Evolutionary conservation across 2,329 filamentous ascomycete species (phyloP).

Genomic region (Herpotrichia juniperi): DNA sequence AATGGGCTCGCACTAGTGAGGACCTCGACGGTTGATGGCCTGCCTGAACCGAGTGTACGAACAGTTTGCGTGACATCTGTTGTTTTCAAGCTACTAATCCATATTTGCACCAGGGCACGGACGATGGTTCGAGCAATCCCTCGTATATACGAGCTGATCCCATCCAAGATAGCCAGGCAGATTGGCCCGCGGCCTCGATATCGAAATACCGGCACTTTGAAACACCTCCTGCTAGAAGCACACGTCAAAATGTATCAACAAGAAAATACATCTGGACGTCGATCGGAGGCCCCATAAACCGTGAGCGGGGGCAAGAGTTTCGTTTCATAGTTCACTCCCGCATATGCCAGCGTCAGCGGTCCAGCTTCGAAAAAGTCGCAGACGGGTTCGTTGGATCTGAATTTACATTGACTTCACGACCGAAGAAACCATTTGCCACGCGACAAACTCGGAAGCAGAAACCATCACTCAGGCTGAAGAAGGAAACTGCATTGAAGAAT

Average conservation of each 20-base stretch:
- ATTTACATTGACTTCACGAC: not conserved
- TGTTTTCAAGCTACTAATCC: constrained; percentile 11
- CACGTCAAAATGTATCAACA: not conserved
- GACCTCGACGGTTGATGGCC: constrained; percentile 32
- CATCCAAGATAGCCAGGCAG: constrained; percentile 31
- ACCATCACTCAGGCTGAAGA: not conserved
- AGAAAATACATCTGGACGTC: not conserved
- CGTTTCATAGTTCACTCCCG: not conserved
- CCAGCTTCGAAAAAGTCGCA: not conserved
- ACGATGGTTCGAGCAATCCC: constrained; percentile 5
- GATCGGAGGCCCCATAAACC: not conserved
- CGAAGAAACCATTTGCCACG: not conserved
- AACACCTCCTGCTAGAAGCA: not conserved
- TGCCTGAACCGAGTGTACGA: constrained; percentile 34
- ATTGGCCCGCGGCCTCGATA: not conserved
- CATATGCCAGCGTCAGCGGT: not conserved
- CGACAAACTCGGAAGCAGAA: too few species aligned
- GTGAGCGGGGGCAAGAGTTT: not conserved
- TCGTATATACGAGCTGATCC: constrained; percentile 27
- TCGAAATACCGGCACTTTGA: not conserved
- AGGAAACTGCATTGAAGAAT: not conserved
- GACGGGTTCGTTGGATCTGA: constrained; percentile 9
- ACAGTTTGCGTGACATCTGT: not conserved
- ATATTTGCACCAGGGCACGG: constrained; percentile 17
- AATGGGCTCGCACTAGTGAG: constrained; percentile 34